Conservation (phyloP, 208 protist species). For the Pavlovales sp. region DNA sequence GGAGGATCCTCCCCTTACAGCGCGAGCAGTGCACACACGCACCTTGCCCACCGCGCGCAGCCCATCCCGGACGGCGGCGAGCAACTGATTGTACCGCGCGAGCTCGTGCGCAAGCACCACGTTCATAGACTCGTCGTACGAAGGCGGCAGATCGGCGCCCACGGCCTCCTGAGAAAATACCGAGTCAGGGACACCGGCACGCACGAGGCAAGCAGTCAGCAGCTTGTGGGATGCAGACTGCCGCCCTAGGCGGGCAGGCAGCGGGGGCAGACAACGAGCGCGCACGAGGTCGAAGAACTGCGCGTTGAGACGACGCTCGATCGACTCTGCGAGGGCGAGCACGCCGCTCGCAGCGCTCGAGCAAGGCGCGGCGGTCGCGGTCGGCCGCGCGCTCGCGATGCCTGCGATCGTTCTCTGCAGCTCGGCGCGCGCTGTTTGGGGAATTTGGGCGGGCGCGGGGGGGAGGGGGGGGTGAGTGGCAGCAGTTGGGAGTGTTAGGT, state of each 20-base stretch:
- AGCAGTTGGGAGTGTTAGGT: no score
- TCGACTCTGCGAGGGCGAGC: neutral
- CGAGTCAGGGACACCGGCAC: no score
- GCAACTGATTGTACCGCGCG: slow-evolving; percentile 57
- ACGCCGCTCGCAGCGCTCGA: neutral
- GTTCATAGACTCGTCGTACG: slow-evolving; percentile 62
- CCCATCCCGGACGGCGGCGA: slow-evolving; percentile 64
- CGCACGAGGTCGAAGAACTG: neutral
- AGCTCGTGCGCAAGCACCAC: slow-evolving; percentile 59
- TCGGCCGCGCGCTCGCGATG: slow-evolving; percentile 55
- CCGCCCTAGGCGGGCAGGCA: no score
- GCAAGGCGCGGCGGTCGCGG: slow-evolving; percentile 1
- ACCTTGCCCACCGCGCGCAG: neutral
- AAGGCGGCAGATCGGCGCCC: slow-evolving; percentile 2
- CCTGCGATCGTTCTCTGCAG: slow-evolving; percentile 72
- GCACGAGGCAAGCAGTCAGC: no score
- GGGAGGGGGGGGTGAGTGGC: no score
- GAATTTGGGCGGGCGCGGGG: no score
- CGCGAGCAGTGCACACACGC: neutral
- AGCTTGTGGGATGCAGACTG: no score
- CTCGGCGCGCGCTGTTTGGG: slow-evolving; percentile 80
- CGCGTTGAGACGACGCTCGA: neutral
- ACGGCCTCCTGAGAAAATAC: no score
- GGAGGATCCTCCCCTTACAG: no score
- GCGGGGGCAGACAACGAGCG: no score